Conservation (phyloP, 2,329 filamentous ascomycete species). For the Colletotrichum sp. region DNA sequence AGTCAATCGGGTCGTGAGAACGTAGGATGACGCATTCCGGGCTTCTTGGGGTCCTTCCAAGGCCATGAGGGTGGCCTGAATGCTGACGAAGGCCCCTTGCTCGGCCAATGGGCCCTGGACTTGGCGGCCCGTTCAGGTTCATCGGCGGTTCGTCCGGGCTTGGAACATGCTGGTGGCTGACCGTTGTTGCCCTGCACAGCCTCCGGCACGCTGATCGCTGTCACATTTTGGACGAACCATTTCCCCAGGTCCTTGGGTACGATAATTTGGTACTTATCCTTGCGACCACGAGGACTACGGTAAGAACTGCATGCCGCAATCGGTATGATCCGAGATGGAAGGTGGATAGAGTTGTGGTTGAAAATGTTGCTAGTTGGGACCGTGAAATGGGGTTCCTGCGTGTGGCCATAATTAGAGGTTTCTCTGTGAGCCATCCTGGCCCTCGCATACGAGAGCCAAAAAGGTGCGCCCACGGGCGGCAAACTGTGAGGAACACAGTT, state of each 20-base stretch:
- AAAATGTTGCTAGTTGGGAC: not conserved
- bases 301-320: too few species aligned
- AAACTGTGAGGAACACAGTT: too few species aligned
- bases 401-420: too few species aligned
- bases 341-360: not conserved
- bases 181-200: not conserved
- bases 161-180: not conserved
- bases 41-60: not conserved
- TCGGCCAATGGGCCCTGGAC: not conserved
- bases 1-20: not conserved
- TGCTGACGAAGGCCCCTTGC: not conserved
- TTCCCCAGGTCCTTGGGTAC: not conserved
- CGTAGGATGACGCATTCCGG: slow-evolving; percentile 3
- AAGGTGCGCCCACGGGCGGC: too few species aligned
- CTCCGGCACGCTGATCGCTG: not conserved
- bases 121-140: not conserved
- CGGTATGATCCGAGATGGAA: not conserved
- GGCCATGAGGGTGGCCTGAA: not conserved
- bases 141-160: not conserved
- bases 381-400: not conserved
- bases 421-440: too few species aligned
- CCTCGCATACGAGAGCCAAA: too few species aligned
- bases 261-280: not conserved
- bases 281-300: rapidly evolving
- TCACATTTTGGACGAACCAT: not conserved